Evolutionary conservation across 2,329 filamentous ascomycete genomes (phyloP).

Genomic region (Madurella mycetomatis): DNA sequence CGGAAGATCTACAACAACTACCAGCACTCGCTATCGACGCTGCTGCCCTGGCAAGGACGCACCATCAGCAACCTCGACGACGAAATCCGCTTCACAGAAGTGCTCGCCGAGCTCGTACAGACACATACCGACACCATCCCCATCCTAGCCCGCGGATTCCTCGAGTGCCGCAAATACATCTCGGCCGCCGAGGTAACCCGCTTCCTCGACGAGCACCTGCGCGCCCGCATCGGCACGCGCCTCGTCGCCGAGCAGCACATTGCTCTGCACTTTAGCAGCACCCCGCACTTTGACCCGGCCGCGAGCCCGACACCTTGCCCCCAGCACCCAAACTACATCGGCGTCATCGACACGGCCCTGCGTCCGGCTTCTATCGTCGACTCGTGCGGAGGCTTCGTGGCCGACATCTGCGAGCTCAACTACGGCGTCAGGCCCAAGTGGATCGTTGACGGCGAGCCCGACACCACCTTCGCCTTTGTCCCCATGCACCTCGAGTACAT

Average conservation of each 20-base stretch:
- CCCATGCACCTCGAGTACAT: conserved; percentile 98
- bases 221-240: conserved; percentile 88
- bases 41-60: conserved; percentile 73
- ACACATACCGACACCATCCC: conserved; percentile 95
- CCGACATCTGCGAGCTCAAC: conserved; percentile 93
- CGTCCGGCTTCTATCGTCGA: conserved; percentile 77
- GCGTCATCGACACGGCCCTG: conserved; percentile 89
- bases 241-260: conserved; percentile 96
- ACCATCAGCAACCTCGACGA: conserved; percentile 74
- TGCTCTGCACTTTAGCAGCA: conserved; percentile 69
- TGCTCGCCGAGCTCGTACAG: conserved; percentile 90
- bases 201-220: conserved; percentile 90
- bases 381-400: conserved; percentile 82
- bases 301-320: conserved; percentile 48
- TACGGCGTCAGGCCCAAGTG: conserved; percentile 84
- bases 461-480: conserved; percentile 87
- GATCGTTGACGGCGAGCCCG: conserved; percentile 76
- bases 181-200: conserved; percentile 74
- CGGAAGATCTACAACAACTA: conserved; percentile 95
- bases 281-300: conserved; percentile 62
- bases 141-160: conserved; percentile 82
- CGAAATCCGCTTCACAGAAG: conserved; percentile 85
- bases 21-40: conserved; percentile 82
- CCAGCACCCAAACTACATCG: conserved; percentile 68
- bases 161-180: conserved; percentile 91